These are phyloP conservation scores for Leishmania guyanensis DNA, from an alignment of 208 protist genomes.

Conservation along the genomic window DNA sequence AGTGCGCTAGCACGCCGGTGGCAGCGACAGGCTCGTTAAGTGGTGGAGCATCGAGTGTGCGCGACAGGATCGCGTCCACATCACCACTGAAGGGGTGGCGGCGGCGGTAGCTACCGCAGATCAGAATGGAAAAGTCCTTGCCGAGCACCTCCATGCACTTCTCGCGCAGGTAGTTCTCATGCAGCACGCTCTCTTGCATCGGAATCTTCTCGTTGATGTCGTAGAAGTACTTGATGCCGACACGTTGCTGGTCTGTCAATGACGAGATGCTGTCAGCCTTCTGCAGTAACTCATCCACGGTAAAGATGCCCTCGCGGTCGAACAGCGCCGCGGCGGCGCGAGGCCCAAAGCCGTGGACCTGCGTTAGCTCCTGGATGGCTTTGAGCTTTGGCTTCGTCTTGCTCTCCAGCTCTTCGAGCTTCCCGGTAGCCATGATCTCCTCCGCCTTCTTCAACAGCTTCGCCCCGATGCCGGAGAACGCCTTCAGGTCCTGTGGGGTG, in stretches of 20 bases:
- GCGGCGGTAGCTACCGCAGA: conserved; percentile 90
- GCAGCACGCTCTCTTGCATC: conserved; percentile 88
- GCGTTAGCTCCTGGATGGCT: conserved; percentile 87
- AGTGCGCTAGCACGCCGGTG: conserved; percentile 64
- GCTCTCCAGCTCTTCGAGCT: conserved; percentile 88
- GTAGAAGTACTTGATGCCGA: conserved; percentile 91
- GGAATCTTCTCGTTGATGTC: conserved; percentile 93
- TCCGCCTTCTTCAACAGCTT: conserved; percentile 90
- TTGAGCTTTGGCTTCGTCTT: conserved; percentile 91
- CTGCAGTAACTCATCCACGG: conserved; percentile 86
- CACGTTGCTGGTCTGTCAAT: conserved; percentile 80
- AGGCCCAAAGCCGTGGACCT: conserved; percentile 89
- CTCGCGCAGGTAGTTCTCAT: conserved; percentile 82
- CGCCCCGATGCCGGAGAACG: conserved; percentile 77
- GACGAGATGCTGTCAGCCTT: conserved; percentile 76
- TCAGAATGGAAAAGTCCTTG: conserved; percentile 74
- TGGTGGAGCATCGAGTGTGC: conserved; percentile 53
- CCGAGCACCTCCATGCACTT: conserved; percentile 60
- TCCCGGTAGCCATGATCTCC: conserved; percentile 89
- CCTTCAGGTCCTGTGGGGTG: conserved; percentile 67
- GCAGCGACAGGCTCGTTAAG: conserved; percentile 70
- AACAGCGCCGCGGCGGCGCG: conserved; percentile 83
- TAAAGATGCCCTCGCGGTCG: conserved; percentile 89
- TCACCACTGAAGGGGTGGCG: conserved; percentile 86
- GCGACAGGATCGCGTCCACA: conserved; percentile 87